phyloP scores from a whole-genome alignment of 2,329 filamentous ascomycete genomes.

The Thelonectria rubi region DNA sequence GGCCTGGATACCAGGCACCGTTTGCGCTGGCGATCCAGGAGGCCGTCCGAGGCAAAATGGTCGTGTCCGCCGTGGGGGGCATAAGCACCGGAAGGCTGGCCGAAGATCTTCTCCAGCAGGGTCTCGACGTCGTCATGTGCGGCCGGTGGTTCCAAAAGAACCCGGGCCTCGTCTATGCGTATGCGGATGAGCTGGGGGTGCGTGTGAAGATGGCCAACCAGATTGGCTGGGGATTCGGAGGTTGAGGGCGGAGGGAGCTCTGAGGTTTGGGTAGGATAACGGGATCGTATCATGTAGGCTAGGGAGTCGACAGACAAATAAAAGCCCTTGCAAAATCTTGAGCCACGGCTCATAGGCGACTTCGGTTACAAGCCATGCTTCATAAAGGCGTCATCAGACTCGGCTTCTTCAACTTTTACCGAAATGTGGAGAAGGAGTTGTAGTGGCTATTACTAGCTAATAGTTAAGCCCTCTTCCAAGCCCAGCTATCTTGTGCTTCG shows the following conservation, averaged over 20 bases:
- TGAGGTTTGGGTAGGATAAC: no score
- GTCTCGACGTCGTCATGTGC: constrained; percentile 55
- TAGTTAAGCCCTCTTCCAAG: neutral
- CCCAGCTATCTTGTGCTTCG: neutral
- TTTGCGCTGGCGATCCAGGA: constrained; percentile 66
- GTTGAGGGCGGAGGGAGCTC: neutral
- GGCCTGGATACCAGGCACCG: constrained; percentile 71
- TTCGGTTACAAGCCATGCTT: neutral
- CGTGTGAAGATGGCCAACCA: constrained; percentile 57
- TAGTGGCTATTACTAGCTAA: neutral
- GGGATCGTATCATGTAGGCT: no score
- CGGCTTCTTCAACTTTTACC: neutral
- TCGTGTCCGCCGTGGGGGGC: constrained; percentile 55
- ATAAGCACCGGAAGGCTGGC: constrained; percentile 48
- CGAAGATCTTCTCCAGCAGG: constrained; percentile 52
- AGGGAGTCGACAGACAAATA: no score
- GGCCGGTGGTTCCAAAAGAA: constrained; percentile 64
- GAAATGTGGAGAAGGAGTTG: neutral
- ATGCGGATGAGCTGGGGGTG: constrained; percentile 59
- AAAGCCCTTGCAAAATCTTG: no score
- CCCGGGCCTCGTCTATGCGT: constrained; percentile 59
- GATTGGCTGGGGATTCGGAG: constrained; percentile 25
- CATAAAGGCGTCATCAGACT: neutral
- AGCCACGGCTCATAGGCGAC: no score
- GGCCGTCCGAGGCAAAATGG: constrained; percentile 57